phyloP scores from a whole-genome alignment of 176 grass and related monocot genomes.

The Areca catechu region DNA sequence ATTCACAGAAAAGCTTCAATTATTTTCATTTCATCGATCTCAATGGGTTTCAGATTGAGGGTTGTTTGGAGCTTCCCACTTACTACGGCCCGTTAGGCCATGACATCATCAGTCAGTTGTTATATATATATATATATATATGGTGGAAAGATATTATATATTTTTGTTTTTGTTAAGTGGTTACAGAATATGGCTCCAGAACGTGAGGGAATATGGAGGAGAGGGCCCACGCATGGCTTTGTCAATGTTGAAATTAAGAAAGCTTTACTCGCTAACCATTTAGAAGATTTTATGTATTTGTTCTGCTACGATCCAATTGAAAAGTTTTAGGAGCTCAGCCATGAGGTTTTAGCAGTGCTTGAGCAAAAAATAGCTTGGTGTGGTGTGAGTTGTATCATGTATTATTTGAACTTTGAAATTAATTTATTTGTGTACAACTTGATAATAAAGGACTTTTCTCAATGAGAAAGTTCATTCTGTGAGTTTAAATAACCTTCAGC shows the following conservation, averaged over 20 bases:
- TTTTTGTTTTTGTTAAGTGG: neutral
- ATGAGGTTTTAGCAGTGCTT: too few species aligned
- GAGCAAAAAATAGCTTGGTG: too few species aligned
- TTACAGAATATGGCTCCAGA: neutral
- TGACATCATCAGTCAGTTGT: neutral
- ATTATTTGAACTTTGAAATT: too few species aligned
- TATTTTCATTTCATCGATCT: neutral
- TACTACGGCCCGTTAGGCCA: too few species aligned
- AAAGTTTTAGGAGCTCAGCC: too few species aligned
- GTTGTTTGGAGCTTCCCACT: constrained; percentile 3
- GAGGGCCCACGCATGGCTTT: neutral
- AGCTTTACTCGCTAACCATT: constrained; percentile 15
- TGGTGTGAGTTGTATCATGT: too few species aligned
- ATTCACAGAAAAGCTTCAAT: too few species aligned
- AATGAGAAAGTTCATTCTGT: too few species aligned
- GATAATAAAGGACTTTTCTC: too few species aligned
- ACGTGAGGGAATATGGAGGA: neutral
- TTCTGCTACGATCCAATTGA: neutral
- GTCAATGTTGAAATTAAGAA: too few species aligned
- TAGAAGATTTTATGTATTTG: constrained; percentile 3
- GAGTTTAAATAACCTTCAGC: too few species aligned
- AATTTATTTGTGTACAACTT: too few species aligned
- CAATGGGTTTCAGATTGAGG: neutral
- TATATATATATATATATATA: neutral
- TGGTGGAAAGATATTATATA: constrained; percentile 3